These are phyloP conservation scores for Bombardia bombarda DNA, from an alignment of 495 filamentous ascomycete species.

Conservation along the genomic window DNA sequence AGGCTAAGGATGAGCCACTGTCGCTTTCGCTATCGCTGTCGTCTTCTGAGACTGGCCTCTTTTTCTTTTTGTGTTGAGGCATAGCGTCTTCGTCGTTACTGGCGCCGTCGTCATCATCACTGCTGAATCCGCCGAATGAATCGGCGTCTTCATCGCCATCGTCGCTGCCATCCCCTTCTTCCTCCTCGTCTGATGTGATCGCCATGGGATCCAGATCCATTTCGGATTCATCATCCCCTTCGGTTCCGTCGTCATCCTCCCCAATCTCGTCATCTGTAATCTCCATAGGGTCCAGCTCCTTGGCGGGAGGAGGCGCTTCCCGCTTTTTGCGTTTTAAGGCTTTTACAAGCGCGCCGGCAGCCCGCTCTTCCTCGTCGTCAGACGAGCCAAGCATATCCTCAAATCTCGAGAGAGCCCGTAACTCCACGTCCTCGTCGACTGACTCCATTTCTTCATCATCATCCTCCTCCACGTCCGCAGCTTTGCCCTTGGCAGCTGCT, in stretches of 20 bases:
- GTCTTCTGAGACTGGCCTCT: too few relatives aligned
- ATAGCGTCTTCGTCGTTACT: neutral
- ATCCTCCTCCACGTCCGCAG: neutral
- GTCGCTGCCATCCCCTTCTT: slow-evolving; percentile 16
- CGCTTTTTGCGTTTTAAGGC: neutral
- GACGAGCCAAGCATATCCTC: slow-evolving; percentile 13
- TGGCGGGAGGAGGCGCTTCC: neutral
- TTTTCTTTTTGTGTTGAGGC: too few relatives aligned
- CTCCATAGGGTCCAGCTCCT: slow-evolving; percentile 16
- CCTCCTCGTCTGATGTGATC: slow-evolving; percentile 4
- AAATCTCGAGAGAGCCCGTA: slow-evolving; percentile 10
- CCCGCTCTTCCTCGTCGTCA: slow-evolving; percentile 6
- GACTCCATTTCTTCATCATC: too few relatives aligned
- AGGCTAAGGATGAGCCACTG: too few relatives aligned
- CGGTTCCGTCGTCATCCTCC: slow-evolving; percentile 6
- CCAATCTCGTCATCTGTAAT: slow-evolving; percentile 12
- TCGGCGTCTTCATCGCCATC: slow-evolving; percentile 6
- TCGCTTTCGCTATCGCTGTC: too few relatives aligned
- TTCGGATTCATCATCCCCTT: slow-evolving; percentile 12
- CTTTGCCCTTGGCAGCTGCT: neutral
- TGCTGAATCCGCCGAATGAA: slow-evolving; percentile 12
- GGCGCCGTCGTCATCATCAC: slow-evolving; percentile 1
- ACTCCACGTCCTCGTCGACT: slow-evolving; percentile 12
- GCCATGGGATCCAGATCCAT: slow-evolving; percentile 4
- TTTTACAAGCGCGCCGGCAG: neutral